These are phyloP conservation scores for Rhododendron griersonianum DNA, from an alignment of 148 eudicot genomes.

Conservation along the genomic window DNA sequence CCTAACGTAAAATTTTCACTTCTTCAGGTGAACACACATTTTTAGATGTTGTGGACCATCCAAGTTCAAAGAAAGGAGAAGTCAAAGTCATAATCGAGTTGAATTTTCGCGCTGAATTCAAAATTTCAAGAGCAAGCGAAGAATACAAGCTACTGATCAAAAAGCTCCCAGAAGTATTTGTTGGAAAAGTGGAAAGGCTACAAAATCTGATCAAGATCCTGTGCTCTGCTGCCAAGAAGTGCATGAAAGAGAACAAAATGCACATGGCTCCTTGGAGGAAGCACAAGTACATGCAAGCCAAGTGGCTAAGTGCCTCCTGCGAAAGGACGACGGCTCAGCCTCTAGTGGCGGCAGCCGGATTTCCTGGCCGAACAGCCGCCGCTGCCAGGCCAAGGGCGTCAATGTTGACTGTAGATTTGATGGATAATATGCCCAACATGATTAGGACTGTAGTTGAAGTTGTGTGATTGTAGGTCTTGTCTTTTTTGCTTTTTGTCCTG, in stretches of 20 bases:
- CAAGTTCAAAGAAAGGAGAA: slow-evolving; percentile 52
- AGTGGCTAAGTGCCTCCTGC: slow-evolving; percentile 57
- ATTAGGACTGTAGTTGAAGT: slow-evolving; percentile 42
- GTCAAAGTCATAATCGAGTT: slow-evolving; percentile 63
- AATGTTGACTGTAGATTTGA: slow-evolving; percentile 62
- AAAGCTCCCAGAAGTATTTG: slow-evolving; percentile 69
- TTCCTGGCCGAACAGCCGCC: not conserved
- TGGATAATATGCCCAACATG: slow-evolving; percentile 31
- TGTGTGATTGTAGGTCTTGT: slow-evolving; percentile 14
- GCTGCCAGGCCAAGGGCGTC: slow-evolving; percentile 47
- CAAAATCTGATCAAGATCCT: slow-evolving; percentile 52
- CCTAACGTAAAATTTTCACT: too few relatives aligned
- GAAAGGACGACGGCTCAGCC: slow-evolving; percentile 30
- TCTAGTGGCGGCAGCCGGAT: not conserved
- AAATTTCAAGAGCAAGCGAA: slow-evolving; percentile 77
- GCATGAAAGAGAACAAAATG: slow-evolving; percentile 91
- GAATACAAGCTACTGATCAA: slow-evolving; percentile 63
- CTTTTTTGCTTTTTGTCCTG: not conserved
- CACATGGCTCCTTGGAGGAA: slow-evolving; percentile 97
- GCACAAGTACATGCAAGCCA: slow-evolving; percentile 76
- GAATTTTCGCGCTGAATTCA: slow-evolving; percentile 73
- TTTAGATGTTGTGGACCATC: slow-evolving; percentile 59
- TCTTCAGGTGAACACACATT: slow-evolving; percentile 77
- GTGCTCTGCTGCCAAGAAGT: slow-evolving; percentile 70
- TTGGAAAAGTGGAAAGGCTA: slow-evolving; percentile 72